Conservation (phyloP, 2,329 filamentous ascomycete genomes). For the Colletotrichum ledebouriae region DNA sequence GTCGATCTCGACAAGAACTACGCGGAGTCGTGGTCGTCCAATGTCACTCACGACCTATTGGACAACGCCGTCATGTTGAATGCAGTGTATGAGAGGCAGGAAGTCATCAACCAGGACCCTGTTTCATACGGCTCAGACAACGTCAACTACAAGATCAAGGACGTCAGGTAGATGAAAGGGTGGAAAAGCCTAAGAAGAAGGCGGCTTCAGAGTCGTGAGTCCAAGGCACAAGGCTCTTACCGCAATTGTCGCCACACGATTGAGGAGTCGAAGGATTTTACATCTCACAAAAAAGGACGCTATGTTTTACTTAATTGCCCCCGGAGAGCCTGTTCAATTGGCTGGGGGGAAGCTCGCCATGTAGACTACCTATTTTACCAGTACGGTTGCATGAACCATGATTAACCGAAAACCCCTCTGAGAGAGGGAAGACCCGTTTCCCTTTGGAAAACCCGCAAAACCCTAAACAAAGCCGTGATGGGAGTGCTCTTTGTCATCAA, state of each 20-base stretch:
- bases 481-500: constrained; percentile 37
- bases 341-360: constrained; percentile 25
- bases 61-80: constrained; percentile 28
- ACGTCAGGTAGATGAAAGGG: background rate
- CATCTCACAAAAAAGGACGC: constrained; percentile 32
- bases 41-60: constrained; percentile 65
- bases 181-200: constrained; percentile 44
- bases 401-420: constrained; percentile 22
- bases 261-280: constrained; percentile 16
- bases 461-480: background rate
- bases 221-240: no score
- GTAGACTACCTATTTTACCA: constrained; percentile 42
- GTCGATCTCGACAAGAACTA: constrained; percentile 62
- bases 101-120: background rate
- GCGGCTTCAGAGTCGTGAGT: no score
- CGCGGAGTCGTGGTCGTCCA: constrained; percentile 64
- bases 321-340: background rate
- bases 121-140: background rate
- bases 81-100: constrained; percentile 22
- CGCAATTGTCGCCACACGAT: no score
- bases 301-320: constrained; percentile 18
- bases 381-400: constrained; percentile 40
- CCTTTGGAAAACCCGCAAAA: constrained; percentile 1
- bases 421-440: constrained; percentile 1
- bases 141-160: constrained; percentile 32